These are phyloP conservation scores for Lipomyces anomalus DNA, from an alignment of 805 yeast genomes.

Conservation along the genomic window DNA sequence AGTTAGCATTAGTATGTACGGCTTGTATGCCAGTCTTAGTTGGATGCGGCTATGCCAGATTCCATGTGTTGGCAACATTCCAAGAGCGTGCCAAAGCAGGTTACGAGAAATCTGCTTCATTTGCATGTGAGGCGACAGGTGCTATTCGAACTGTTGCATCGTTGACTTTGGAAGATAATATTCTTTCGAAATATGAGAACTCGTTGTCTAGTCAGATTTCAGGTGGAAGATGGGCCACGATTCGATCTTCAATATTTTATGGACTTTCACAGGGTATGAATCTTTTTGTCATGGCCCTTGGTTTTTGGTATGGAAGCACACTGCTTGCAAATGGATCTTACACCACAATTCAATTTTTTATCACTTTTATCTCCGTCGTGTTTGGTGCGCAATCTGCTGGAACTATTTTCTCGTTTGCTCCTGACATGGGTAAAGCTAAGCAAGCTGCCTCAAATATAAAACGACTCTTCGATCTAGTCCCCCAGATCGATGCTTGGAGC, in stretches of 20 bases:
- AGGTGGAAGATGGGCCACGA: conserved; percentile 1
- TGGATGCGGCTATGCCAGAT: conserved; percentile 39
- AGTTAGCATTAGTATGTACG: conserved; percentile 39
- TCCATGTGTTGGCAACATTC: conserved; percentile 33
- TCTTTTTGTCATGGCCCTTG: conserved; percentile 38
- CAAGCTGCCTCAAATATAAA: conserved; percentile 35
- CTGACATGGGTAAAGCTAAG: conserved; percentile 42
- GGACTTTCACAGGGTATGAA: conserved; percentile 13
- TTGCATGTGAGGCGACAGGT: conserved; percentile 38
- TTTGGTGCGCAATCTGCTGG: conserved; percentile 44
- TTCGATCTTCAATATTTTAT: conserved; percentile 13
- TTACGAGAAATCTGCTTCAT: conserved; percentile 38
- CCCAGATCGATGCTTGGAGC: conserved; percentile 34
- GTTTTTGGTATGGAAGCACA: conserved; percentile 42
- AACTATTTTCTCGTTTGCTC: conserved; percentile 37
- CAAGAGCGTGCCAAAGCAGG: conserved; percentile 28
- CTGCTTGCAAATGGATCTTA: conserved; percentile 31
- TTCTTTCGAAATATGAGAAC: conserved; percentile 29
- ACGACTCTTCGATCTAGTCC: conserved; percentile 32
- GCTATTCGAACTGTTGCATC: conserved; percentile 41
- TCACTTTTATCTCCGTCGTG: conserved; percentile 36
- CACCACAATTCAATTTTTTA: conserved; percentile 34
- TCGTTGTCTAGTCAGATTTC: conserved; percentile 5
- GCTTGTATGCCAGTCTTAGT: conserved; percentile 35
- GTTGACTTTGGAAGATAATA: conserved; percentile 39